Evolutionary conservation across 257 asterid species (phyloP).

Genomic region (Lithospermum erythrorhizon): DNA sequence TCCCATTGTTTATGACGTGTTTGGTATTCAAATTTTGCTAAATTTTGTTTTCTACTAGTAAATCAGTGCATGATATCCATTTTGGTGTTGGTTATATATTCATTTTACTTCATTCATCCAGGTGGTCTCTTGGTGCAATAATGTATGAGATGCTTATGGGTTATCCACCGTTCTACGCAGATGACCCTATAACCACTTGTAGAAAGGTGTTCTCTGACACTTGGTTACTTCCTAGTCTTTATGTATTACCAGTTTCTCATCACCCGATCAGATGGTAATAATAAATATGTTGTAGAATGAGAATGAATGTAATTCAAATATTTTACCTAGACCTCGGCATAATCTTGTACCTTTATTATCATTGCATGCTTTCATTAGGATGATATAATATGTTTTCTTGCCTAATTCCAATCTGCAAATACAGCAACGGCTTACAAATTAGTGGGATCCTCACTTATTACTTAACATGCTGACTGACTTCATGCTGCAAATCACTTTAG

Average conservation of each 20-base stretch:
- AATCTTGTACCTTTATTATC: too few species aligned
- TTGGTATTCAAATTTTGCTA: too few species aligned
- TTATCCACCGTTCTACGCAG: constrained; percentile 43
- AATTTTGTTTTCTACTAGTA: too few species aligned
- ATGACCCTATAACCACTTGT: constrained; percentile 44
- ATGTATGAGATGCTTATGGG: constrained; percentile 51
- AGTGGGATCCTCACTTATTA: neutral
- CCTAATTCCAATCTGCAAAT: too few species aligned
- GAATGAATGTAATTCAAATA: neutral
- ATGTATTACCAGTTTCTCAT: neutral
- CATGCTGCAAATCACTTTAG: neutral
- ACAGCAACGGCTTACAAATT: neutral
- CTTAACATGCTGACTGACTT: neutral
- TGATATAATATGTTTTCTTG: too few species aligned
- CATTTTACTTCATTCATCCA: constrained; percentile 17
- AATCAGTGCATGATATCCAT: neutral
- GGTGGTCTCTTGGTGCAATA: constrained; percentile 55
- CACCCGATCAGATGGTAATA: neutral
- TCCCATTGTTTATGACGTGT: neutral
- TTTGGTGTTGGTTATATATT: constrained; percentile 2
- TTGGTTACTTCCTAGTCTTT: neutral
- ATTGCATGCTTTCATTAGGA: too few species aligned
- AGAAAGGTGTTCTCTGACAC: constrained; percentile 28
- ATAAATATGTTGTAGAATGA: neutral
- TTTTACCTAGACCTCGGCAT: neutral